These are phyloP conservation scores for Gliomastix tumulicola DNA, from an alignment of 2,329 filamentous ascomycete species.

Conservation along the genomic window DNA sequence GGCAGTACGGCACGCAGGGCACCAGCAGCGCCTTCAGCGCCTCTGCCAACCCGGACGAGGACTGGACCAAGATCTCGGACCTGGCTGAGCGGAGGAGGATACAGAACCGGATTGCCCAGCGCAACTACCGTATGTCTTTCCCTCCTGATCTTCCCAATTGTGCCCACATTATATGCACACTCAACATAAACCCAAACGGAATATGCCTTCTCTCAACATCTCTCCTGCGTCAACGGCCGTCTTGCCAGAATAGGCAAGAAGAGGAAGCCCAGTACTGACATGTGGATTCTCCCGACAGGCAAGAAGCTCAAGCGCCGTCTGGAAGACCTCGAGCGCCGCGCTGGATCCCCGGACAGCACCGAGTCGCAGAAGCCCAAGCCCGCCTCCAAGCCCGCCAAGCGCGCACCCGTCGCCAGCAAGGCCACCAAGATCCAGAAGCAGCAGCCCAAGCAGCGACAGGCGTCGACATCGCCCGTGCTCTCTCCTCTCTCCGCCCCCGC, in stretches of 20 bases:
- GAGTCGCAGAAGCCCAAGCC: slow-evolving; percentile 25
- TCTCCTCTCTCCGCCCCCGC: slow-evolving; percentile 11
- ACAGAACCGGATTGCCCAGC: slow-evolving; percentile 95
- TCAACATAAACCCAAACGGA: too few species aligned
- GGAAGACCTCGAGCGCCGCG: slow-evolving; percentile 76
- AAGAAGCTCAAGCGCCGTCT: slow-evolving; percentile 90
- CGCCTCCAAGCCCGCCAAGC: slow-evolving; percentile 20
- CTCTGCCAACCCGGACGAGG: slow-evolving; percentile 91
- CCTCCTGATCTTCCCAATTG: background rate
- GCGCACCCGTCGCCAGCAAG: slow-evolving; percentile 36
- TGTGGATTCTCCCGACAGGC: slow-evolving; percentile 42
- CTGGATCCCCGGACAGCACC: slow-evolving; percentile 48
- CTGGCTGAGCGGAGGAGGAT: slow-evolving; percentile 89
- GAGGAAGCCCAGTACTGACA: too few species aligned
- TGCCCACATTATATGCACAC: too few species aligned
- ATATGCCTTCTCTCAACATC: too few species aligned
- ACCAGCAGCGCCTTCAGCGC: slow-evolving; percentile 93
- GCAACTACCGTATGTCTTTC: slow-evolving; percentile 90
- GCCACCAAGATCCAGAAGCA: slow-evolving; percentile 19
- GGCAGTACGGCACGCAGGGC: slow-evolving; percentile 65
- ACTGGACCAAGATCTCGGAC: slow-evolving; percentile 99
- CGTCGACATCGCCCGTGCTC: too few species aligned
- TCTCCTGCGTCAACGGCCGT: too few species aligned
- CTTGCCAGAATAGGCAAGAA: too few species aligned
- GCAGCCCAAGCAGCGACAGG: slow-evolving; percentile 11